Percentiles rank a stretch among this genome's conserved stretches.
phyloP scores from a whole-genome alignment of 2,329 filamentous ascomycete genomes.

The Penicillium sp. region DNA sequence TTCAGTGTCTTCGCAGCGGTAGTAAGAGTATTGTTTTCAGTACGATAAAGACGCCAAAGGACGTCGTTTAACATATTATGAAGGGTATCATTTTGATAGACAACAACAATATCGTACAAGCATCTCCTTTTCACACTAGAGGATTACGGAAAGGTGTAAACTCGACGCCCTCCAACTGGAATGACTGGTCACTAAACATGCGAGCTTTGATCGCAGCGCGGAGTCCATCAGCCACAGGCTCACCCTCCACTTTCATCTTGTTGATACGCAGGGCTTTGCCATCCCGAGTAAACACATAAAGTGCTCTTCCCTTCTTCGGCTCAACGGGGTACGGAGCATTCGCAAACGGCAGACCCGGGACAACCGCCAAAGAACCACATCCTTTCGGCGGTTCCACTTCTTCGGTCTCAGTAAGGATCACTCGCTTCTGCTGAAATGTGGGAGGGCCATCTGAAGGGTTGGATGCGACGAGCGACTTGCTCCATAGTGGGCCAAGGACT shows the following conservation, averaged over 20 bases:
- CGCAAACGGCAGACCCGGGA: slow-evolving; percentile 38
- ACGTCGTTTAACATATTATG: neutral
- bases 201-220: slow-evolving; percentile 39
- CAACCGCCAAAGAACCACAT: slow-evolving; percentile 24
- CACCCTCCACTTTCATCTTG: slow-evolving; percentile 41
- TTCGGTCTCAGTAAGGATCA: slow-evolving; percentile 38
- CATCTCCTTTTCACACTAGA: slow-evolving; percentile 23
- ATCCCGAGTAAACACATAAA: slow-evolving; percentile 39
- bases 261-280: slow-evolving; percentile 35
- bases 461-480: slow-evolving; percentile 29
- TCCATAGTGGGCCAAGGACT: slow-evolving; percentile 67
- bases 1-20: neutral
- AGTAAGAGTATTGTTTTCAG: neutral
- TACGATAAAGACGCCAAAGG: neutral
- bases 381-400: slow-evolving; percentile 27
- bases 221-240: slow-evolving; percentile 33
- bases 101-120: slow-evolving; percentile 13
- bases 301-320: slow-evolving; percentile 23
- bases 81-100: slow-evolving; percentile 21
- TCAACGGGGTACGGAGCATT: slow-evolving; percentile 25
- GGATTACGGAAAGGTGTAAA: slow-evolving; percentile 35
- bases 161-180: slow-evolving; percentile 22
- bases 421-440: slow-evolving; percentile 30
- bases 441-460: slow-evolving; percentile 14
- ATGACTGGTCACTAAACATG: slow-evolving; percentile 32